These are phyloP conservation scores for Hyphopichia wangnamkhiaoensis DNA, from an alignment of 1,139 yeast species.

Conservation along the genomic window DNA sequence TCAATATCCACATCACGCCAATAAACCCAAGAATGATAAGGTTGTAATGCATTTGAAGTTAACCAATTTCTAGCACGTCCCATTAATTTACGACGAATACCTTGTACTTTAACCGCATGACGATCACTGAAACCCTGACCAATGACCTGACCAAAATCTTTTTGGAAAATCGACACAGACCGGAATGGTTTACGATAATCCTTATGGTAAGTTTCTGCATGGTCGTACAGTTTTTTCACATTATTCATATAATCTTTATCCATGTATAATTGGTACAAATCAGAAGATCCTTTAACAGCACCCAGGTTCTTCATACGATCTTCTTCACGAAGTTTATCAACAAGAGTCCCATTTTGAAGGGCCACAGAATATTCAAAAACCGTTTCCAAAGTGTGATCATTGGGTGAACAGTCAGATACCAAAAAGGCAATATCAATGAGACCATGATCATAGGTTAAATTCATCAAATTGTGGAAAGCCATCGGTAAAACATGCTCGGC, in stretches of 20 bases:
- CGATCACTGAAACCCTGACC: constrained; percentile 90
- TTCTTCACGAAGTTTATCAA: constrained; percentile 46
- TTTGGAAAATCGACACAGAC: constrained; percentile 71
- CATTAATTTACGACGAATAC: constrained; percentile 83
- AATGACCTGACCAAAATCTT: constrained; percentile 81
- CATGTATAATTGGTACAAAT: constrained; percentile 70
- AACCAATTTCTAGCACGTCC: constrained; percentile 91
- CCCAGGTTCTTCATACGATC: constrained; percentile 24
- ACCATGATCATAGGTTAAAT: constrained; percentile 79
- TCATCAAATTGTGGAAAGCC: constrained; percentile 84
- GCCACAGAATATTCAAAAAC: constrained; percentile 66
- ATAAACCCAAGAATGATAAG: constrained; percentile 91
- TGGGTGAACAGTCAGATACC: constrained; percentile 80
- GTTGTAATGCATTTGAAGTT: constrained; percentile 70
- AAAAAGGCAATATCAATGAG: constrained; percentile 81
- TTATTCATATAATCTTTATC: constrained; percentile 60
- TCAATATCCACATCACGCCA: constrained; percentile 95
- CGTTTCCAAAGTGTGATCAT: constrained; percentile 70
- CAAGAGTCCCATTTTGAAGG: constrained; percentile 69
- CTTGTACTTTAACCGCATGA: constrained; percentile 89
- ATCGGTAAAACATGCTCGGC: constrained; percentile 80
- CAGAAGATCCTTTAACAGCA: constrained; percentile 51
- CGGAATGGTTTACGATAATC: constrained; percentile 73
- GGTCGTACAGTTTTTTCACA: constrained; percentile 57
- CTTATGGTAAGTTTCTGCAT: constrained; percentile 57